Conservation (phyloP, 257 asterid species). For the Rauvolfia tetraphylla region DNA sequence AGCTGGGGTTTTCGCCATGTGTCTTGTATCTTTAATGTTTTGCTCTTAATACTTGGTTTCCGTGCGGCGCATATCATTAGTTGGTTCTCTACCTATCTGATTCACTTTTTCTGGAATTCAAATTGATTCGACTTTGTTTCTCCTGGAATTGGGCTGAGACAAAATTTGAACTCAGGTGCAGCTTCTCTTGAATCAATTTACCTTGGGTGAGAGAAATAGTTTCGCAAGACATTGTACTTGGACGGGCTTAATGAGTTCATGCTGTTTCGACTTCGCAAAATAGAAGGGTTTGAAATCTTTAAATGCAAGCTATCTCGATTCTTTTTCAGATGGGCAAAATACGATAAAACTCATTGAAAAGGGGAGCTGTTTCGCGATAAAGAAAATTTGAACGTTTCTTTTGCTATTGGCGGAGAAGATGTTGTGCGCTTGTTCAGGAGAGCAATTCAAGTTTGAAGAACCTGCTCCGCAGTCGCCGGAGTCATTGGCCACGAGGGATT, state of each 20-base stretch:
- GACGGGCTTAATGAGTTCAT: neutral
- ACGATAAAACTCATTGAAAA: conserved; percentile 10
- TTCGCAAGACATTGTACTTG: neutral
- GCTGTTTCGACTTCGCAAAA: neutral
- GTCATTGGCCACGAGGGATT: conserved; percentile 92
- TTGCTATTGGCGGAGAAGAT: conserved; percentile 31
- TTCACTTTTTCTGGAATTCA: neutral
- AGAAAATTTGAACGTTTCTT: conserved; percentile 13
- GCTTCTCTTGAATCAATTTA: neutral
- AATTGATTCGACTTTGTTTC: neutral
- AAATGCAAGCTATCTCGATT: conserved; percentile 3
- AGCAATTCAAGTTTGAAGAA: conserved; percentile 79
- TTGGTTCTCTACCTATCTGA: conserved; percentile 5
- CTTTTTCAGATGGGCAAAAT: conserved; percentile 11
- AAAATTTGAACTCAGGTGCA: neutral
- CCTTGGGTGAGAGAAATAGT: neutral
- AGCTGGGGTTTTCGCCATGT: conserved; percentile 6
- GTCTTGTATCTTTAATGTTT: neutral
- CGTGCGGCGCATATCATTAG: neutral
- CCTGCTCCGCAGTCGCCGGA: conserved; percentile 76
- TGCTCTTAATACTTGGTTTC: conserved; percentile 1
- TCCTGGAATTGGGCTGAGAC: neutral
- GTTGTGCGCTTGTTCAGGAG: conserved; percentile 97
- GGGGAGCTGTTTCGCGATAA: conserved; percentile 22
- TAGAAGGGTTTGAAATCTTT: neutral